Conservation (phyloP, 73 alveolate species). For the Loxodes magnus region DNA sequence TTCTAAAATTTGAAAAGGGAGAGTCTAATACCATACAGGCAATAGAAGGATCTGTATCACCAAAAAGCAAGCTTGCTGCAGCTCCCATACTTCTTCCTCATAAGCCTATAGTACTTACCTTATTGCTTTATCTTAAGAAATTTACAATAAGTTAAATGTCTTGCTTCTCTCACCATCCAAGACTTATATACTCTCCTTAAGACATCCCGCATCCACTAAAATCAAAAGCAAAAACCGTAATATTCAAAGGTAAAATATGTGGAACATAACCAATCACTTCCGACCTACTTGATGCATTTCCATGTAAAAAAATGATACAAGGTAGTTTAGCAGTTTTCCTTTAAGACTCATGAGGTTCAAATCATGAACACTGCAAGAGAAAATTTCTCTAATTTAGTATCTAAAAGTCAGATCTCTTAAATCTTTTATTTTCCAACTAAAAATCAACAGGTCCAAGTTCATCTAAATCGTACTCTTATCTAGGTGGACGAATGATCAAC, state of each 20-base stretch:
- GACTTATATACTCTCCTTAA: conserved; percentile 47
- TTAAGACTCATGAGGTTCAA: conserved; percentile 10
- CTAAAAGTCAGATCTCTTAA: conserved; percentile 17
- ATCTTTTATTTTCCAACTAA: neutral
- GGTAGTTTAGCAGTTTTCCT: conserved; percentile 32
- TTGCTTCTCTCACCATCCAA: conserved; percentile 39
- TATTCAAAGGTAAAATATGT: conserved; percentile 47
- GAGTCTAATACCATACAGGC: conserved; percentile 70
- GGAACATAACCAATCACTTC: conserved; percentile 45
- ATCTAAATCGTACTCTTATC: conserved; percentile 62
- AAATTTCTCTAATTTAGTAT: conserved; percentile 12
- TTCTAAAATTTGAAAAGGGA: conserved; percentile 67
- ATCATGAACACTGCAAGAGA: conserved; percentile 20
- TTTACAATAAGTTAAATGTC: conserved; percentile 49
- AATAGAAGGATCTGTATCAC: conserved; percentile 21
- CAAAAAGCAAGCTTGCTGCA: conserved; percentile 19
- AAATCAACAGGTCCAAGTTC: conserved; percentile 33
- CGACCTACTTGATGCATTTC: conserved; percentile 50
- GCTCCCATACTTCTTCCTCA: conserved; percentile 97
- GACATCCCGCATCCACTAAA: conserved; percentile 51
- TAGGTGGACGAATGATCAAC: conserved; percentile 97
- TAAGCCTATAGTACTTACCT: conserved; percentile 64
- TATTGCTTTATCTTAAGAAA: conserved; percentile 20
- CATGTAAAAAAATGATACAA: conserved; percentile 68
- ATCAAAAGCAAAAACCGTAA: conserved; percentile 61